Conservation (phyloP, 345 rosid species). For the Crucihimalaya himalaica region DNA sequence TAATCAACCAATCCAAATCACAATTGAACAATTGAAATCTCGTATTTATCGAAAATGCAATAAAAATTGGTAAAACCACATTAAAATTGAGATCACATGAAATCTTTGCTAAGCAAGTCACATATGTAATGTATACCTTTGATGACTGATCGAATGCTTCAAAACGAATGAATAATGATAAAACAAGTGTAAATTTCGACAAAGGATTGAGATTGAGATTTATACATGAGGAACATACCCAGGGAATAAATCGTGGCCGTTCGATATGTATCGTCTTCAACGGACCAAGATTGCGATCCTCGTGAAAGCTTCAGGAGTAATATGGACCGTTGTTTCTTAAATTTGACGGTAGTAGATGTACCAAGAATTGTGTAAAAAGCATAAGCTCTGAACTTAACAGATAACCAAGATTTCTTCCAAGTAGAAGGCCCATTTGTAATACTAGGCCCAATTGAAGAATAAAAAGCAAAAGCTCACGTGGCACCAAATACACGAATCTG, state of each 20-base stretch:
- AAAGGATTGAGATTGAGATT: neutral
- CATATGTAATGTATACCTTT: no score
- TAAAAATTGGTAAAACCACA: neutral
- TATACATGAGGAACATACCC: neutral
- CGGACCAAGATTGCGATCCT: constrained; percentile 7
- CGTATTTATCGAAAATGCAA: neutral
- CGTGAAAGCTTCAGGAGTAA: neutral
- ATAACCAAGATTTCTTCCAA: neutral
- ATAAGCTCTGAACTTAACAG: neutral
- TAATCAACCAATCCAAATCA: neutral
- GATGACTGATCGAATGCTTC: no score
- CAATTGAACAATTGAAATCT: neutral
- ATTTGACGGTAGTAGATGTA: neutral
- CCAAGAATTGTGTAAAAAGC: no score
- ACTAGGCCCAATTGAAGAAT: neutral
- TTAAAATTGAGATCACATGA: neutral
- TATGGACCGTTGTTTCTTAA: neutral
- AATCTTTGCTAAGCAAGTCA: no score
- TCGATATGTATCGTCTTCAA: neutral
- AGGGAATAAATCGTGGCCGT: neutral
- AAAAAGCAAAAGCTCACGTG: constrained; percentile 14
- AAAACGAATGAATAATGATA: no score
- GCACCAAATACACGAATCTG: constrained; percentile 1
- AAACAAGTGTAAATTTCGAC: neutral
- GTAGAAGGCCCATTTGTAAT: neutral